These are phyloP conservation scores for Aristolochia californica DNA, from an alignment of 164 flowering plant species.

Conservation along the genomic window DNA sequence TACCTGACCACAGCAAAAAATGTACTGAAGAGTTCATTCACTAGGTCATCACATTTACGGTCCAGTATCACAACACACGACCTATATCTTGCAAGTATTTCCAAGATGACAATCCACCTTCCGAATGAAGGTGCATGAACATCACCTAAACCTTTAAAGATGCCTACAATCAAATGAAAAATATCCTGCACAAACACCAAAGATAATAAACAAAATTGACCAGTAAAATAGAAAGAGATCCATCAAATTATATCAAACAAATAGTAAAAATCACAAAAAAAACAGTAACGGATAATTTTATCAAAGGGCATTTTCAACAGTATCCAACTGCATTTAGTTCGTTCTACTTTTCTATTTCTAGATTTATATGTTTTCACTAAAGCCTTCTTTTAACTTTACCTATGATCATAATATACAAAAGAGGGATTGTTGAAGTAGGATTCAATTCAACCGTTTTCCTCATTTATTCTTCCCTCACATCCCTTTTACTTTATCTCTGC, in stretches of 20 bases:
- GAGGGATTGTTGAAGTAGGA: too few species aligned
- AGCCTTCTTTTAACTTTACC: too few species aligned
- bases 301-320: neutral
- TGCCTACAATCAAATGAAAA: constrained; percentile 69
- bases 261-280: neutral
- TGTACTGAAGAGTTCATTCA: constrained; percentile 70
- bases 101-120: constrained; percentile 82
- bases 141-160: constrained; percentile 75
- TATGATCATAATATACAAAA: too few species aligned
- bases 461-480: too few species aligned
- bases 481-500: too few species aligned
- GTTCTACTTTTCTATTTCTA: too few species aligned
- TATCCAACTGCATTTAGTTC: too few species aligned
- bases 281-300: neutral
- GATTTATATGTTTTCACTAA: too few species aligned
- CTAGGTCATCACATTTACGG: constrained; percentile 91
- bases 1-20: constrained; percentile 85
- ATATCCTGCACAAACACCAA: constrained; percentile 56
- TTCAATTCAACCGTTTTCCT: neutral
- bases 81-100: constrained; percentile 89
- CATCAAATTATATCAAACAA: constrained; percentile 6
- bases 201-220: neutral
- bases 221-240: neutral
- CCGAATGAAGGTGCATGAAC: constrained; percentile 72
- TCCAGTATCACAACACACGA: constrained; percentile 98